These are phyloP conservation scores for Hypsizygus ulmarius DNA, from an alignment of 1,284 basidiomycete genomes.

Conservation along the genomic window DNA sequence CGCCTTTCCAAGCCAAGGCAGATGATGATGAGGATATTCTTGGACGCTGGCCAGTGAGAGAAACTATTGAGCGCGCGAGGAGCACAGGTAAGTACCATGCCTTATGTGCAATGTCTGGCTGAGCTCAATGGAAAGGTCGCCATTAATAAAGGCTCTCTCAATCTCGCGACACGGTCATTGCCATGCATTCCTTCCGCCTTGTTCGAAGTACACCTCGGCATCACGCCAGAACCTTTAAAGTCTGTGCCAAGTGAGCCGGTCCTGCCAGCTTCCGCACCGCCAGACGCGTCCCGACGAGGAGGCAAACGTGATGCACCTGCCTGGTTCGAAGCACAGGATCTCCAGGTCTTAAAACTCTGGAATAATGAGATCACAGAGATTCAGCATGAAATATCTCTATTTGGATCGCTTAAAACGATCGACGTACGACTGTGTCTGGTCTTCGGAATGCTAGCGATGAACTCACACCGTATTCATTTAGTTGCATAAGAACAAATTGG, in stretches of 20 bases:
- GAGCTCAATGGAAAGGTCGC: conserved; percentile 42
- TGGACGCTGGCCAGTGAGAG: conserved; percentile 66
- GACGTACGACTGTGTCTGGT: conserved; percentile 50
- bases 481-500: conserved; percentile 73
- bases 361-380: conserved; percentile 75
- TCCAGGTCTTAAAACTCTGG: conserved; percentile 70
- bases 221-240: conserved; percentile 63
- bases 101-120: conserved; percentile 32
- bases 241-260: conserved; percentile 61
- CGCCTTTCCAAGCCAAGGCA: conserved; percentile 33
- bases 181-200: conserved; percentile 70
- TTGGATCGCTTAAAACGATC: conserved; percentile 72
- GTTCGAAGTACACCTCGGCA: conserved; percentile 75
- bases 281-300: conserved; percentile 29
- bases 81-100: conserved; percentile 58
- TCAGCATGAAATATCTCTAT: conserved; percentile 76
- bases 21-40: conserved; percentile 55
- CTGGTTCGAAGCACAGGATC: conserved; percentile 79
- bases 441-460: conserved; percentile 1
- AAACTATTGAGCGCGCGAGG: conserved; percentile 72
- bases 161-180: conserved; percentile 67
- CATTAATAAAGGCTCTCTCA: conserved; percentile 56
- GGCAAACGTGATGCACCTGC: conserved; percentile 46
- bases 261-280: conserved; percentile 42
- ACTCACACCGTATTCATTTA: conserved; percentile 29